A percentile compares a stretch with the other conserved stretches of the same genome.
Evolutionary conservation across 2,329 filamentous ascomycete genomes (phyloP).

Genomic region (Aureobasidium zeae): DNA sequence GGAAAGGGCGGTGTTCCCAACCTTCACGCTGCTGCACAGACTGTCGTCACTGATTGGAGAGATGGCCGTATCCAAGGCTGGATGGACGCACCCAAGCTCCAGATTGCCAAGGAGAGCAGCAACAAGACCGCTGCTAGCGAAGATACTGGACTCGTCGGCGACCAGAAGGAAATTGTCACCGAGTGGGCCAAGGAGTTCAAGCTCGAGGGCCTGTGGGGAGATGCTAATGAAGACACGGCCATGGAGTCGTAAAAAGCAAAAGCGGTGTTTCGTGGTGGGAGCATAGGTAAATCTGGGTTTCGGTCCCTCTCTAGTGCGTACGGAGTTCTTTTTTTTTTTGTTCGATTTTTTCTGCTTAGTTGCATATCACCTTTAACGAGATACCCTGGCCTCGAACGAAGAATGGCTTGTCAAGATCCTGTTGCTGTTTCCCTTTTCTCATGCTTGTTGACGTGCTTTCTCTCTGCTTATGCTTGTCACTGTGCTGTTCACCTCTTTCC

Average conservation of each 20-base stretch:
- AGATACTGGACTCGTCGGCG: constrained; percentile 13
- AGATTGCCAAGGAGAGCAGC: constrained; percentile 11
- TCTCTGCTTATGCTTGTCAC: too few relatives aligned
- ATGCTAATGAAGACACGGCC: constrained; percentile 16
- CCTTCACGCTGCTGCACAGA: constrained; percentile 75
- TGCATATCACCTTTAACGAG: constrained; percentile 12
- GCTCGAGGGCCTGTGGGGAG: constrained; percentile 78
- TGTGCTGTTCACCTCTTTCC: too few relatives aligned
- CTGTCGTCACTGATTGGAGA: constrained; percentile 75
- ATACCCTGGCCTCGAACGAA: constrained; percentile 13
- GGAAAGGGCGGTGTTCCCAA: constrained; percentile 88
- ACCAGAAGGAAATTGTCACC: constrained; percentile 18
- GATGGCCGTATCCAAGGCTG: constrained; percentile 19
- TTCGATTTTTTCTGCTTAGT: constrained; percentile 3
- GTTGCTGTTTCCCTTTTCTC: background rate
- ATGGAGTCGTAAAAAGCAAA: constrained; percentile 12
- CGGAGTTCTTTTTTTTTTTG: constrained; percentile 7
- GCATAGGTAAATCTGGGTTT: too few relatives aligned
- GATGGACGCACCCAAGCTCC: constrained; percentile 17
- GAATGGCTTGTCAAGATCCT: constrained; percentile 11
- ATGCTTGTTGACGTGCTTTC: too few relatives aligned
- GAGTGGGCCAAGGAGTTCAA: constrained; percentile 19
- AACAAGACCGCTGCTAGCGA: constrained; percentile 8
- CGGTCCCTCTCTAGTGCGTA: constrained; percentile 12
- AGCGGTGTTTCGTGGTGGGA: constrained; percentile 1